These are phyloP conservation scores for Exophiala mesophila DNA, from an alignment of 2,329 filamentous ascomycete genomes.

Conservation along the genomic window DNA sequence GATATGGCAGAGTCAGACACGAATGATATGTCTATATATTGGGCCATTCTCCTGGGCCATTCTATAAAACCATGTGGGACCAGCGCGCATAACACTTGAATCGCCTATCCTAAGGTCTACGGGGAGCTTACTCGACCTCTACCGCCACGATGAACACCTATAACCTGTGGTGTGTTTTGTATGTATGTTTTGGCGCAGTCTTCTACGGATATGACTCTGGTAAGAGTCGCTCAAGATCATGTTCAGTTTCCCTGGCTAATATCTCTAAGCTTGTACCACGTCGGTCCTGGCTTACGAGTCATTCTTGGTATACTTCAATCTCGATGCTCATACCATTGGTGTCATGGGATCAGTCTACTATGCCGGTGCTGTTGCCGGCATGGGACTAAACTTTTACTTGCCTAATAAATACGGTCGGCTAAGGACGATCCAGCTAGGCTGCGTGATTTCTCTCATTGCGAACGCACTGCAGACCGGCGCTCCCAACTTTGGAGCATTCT, in stretches of 20 bases:
- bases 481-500: slow-evolving; percentile 12
- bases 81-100: too few relatives aligned
- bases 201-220: slow-evolving; percentile 14
- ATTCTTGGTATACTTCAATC: slow-evolving; percentile 1
- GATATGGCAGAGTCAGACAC: too few relatives aligned
- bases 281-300: slow-evolving; percentile 1
- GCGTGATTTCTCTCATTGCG: slow-evolving; percentile 1
- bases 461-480: slow-evolving; percentile 7
- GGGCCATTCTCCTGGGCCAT: too few relatives aligned
- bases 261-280: slow-evolving; percentile 1
- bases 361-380: neutral
- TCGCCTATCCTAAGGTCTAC: too few relatives aligned
- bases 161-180: slow-evolving; percentile 1
- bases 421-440: neutral
- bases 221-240: too few relatives aligned
- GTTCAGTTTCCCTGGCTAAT: neutral
- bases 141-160: neutral
- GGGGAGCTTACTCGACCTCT: too few relatives aligned
- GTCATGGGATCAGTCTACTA: neutral
- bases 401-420: neutral
- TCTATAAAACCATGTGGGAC: too few relatives aligned
- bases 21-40: too few relatives aligned
- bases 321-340: neutral
- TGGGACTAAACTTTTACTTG: neutral
- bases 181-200: slow-evolving; percentile 6